These are phyloP conservation scores for Candida peoriensis DNA, from an alignment of 805 yeast genomes.

Conservation along the genomic window DNA sequence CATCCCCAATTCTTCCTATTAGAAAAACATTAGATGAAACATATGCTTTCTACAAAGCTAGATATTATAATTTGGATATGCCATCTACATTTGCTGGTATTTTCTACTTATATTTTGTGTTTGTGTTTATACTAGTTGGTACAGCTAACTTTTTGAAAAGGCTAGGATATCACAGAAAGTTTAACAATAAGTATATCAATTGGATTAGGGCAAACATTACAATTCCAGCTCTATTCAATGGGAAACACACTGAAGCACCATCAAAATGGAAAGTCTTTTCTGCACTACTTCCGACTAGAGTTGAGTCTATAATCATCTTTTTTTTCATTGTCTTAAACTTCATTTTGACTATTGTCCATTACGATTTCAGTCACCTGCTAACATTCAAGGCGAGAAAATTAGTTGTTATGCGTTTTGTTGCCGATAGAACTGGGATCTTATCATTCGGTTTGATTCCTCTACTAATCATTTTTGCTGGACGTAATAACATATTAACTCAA, in stretches of 20 bases:
- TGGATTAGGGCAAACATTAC: constrained; percentile 17
- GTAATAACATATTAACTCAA: constrained; percentile 60
- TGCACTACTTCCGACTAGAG: constrained; percentile 19
- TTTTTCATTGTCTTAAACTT: constrained; percentile 26
- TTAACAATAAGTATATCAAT: constrained; percentile 12
- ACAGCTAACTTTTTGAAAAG: constrained; percentile 26
- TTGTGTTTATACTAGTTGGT: constrained; percentile 31
- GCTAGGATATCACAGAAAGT: constrained; percentile 15
- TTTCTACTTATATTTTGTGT: constrained; percentile 33
- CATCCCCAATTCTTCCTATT: constrained; percentile 10
- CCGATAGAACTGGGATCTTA: constrained; percentile 21
- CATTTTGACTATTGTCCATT: constrained; percentile 11
- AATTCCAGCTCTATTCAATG: constrained; percentile 18
- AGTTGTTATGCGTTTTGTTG: constrained; percentile 4
- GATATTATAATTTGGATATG: constrained; percentile 16
- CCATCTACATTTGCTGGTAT: constrained; percentile 24
- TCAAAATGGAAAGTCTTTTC: constrained; percentile 4
- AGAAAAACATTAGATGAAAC: not conserved
- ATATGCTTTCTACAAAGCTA: constrained; percentile 3
- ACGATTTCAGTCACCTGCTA: constrained; percentile 8
- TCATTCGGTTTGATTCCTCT: constrained; percentile 42
- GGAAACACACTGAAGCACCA: constrained; percentile 11
- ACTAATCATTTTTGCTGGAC: constrained; percentile 57
- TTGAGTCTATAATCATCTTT: constrained; percentile 28
- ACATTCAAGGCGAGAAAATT: no score